Base-by-base conservation (phyloP, 768 basidiomycete species). In the Boletus subparvulus region DNA sequence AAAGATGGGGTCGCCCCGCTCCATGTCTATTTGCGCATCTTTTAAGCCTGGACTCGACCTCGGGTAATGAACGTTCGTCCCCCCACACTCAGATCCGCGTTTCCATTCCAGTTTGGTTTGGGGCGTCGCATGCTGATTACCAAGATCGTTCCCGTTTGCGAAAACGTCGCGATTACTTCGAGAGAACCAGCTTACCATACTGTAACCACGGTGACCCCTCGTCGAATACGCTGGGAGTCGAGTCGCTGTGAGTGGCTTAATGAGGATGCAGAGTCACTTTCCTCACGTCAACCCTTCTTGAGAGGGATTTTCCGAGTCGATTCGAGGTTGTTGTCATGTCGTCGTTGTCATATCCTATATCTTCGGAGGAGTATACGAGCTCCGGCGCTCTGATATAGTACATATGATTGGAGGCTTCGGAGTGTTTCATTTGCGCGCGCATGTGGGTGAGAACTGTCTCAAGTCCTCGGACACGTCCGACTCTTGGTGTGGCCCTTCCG, bases 381-480 rank as follows among this genome's bases (percentile, higher is more conserved):
- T 14, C 30, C 13, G 16, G 37, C 26, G 35, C 47, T 41, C 13
- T 48, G 39, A 35, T 43, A 37, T 35, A 14, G 40, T 30, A 30
- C 42, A 36, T 28, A 16, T 49, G 47, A 52, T 35, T 21, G 33
- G 7, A 6, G 26, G 51, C 21, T 24, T 37, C 33, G 33, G 39
- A 39, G 55, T 59, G 66, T 65, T 62, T 68, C 66, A 65, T 62
- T 65, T 61, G 56, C 26, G 53, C 53, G 52, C 52, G 52, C 42
- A 13, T 24, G 42, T 0, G 52, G 46, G 16, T 21, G 41, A 16
- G 61, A 45, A 46, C 48, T n/a, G 13, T 3, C 45, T 17, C 46
- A 56, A 45, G 50, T 58, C 58, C 65, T 66, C 61, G 67, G 60
- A 66, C 33, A 58, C 54, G 46, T 48, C 37, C 6, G 28, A 1